Evolutionary conservation across 192 early-diverging fungal species (phyloP).

Genomic region (Coemansia guatemalensis): DNA sequence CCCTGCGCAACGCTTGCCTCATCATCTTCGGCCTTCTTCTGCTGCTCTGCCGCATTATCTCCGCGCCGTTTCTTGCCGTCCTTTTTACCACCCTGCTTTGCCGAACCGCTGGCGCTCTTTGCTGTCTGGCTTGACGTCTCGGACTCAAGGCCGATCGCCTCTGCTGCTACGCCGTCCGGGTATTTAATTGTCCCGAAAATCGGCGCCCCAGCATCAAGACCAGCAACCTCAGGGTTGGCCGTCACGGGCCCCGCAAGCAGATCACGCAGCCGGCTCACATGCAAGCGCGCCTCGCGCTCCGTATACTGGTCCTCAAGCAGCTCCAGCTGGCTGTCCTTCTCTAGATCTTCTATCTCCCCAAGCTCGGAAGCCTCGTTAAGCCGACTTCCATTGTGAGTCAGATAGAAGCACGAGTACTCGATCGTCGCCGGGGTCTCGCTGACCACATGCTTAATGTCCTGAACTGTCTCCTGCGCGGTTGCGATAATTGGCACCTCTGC

Average conservation of each 20-base stretch:
- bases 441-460: slow-evolving; percentile 84
- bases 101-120: slow-evolving; percentile 11
- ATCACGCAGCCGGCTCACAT: slow-evolving; percentile 86
- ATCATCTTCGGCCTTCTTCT: background rate
- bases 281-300: slow-evolving; percentile 89
- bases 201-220: slow-evolving; percentile 74
- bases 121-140: slow-evolving; percentile 2
- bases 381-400: slow-evolving; percentile 68
- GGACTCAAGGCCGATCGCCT: background rate
- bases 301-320: slow-evolving; percentile 81
- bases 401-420: slow-evolving; percentile 89
- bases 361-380: slow-evolving; percentile 77
- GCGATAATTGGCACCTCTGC: slow-evolving; percentile 44
- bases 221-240: slow-evolving; percentile 35
- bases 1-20: background rate
- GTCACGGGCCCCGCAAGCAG: slow-evolving; percentile 69
- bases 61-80: slow-evolving; percentile 22
- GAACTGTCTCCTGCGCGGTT: slow-evolving; percentile 72
- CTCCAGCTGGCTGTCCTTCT: slow-evolving; percentile 64
- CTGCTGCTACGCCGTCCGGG: slow-evolving; percentile 13
- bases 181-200: slow-evolving; percentile 58
- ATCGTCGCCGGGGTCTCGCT: slow-evolving; percentile 83
- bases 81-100: slow-evolving; percentile 31
- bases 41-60: background rate
- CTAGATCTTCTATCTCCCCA: slow-evolving; percentile 64